Conservation (phyloP, 176 grass and related monocot genomes). For the Tillandsia fasciculata region DNA sequence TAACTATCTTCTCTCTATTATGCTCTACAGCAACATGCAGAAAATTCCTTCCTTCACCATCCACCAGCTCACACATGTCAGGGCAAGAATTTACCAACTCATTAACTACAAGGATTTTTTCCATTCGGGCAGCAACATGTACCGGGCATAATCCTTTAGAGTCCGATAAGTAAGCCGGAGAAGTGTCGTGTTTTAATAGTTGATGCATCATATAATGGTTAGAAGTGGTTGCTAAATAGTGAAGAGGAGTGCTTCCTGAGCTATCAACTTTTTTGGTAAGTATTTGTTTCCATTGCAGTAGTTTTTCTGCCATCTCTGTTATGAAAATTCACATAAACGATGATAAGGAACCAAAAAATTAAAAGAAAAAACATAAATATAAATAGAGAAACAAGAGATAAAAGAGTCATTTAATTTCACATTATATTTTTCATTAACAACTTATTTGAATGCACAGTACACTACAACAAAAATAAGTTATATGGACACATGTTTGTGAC, state of each 20-base stretch:
- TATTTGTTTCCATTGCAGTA: not conserved
- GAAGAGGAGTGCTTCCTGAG: conserved; percentile 3
- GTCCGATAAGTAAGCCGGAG: conserved; percentile 10
- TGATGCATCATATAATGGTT: not conserved
- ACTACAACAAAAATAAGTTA: too few species aligned
- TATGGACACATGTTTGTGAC: too few species aligned
- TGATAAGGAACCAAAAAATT: not conserved
- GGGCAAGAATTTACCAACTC: not conserved
- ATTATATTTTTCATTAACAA: not conserved
- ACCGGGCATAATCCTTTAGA: conserved; percentile 6
- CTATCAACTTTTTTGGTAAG: not conserved
- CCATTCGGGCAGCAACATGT: conserved; percentile 7
- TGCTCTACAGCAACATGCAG: not conserved
- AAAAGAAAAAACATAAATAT: not conserved
- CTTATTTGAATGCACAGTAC: too few species aligned
- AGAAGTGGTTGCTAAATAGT: not conserved
- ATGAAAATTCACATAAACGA: not conserved
- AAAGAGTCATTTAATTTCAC: not conserved
- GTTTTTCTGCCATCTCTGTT: conserved; percentile 4
- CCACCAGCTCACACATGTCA: not conserved
- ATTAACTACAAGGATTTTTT: not conserved
- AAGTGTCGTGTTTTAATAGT: conserved; percentile 4
- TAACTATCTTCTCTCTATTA: not conserved
- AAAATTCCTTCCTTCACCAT: conserved; percentile 3
- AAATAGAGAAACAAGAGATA: not conserved